Percentiles rank a stretch among this genome's conserved stretches.
phyloP scores from a whole-genome alignment of 2,329 filamentous ascomycete genomes.

The Cercospora sojina region DNA sequence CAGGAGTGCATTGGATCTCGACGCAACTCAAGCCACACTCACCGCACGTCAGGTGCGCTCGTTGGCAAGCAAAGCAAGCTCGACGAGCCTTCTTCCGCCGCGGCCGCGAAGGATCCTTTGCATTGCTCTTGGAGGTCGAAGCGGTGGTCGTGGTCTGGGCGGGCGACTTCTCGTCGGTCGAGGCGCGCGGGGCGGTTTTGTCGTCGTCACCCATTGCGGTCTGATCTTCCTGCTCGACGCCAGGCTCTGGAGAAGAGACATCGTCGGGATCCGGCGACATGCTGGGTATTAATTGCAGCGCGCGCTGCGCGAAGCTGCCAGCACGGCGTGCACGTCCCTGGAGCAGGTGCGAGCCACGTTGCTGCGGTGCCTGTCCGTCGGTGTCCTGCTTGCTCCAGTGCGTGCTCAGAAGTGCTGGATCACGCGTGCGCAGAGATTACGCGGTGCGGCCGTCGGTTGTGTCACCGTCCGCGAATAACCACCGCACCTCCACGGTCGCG shows the following conservation, averaged over 20 bases:
- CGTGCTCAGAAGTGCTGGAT: constrained; percentile 4
- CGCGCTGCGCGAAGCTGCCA: constrained; percentile 28
- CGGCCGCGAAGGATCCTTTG: constrained; percentile 87
- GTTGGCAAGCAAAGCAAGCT: constrained; percentile 94
- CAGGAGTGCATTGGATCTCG: neutral
- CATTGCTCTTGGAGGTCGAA: constrained; percentile 45
- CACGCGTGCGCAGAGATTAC: constrained; percentile 16
- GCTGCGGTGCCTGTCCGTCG: constrained; percentile 23
- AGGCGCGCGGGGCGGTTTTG: constrained; percentile 38
- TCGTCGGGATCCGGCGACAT: constrained; percentile 52
- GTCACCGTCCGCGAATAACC: constrained; percentile 16
- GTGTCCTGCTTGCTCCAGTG: constrained; percentile 9
- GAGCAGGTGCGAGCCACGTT: constrained; percentile 42
- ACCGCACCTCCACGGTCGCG: constrained; percentile 4
- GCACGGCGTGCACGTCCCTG: constrained; percentile 40
- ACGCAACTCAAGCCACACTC: constrained; percentile 51
- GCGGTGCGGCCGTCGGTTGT: constrained; percentile 6
- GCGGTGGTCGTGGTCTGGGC: constrained; percentile 30
- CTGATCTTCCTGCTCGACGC: constrained; percentile 42
- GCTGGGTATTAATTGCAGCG: constrained; percentile 40
- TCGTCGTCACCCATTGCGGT: constrained; percentile 47
- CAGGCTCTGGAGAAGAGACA: constrained; percentile 50
- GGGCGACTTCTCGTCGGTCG: constrained; percentile 41
- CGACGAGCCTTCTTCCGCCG: constrained; percentile 92
- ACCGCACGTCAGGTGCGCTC: constrained; percentile 98